phyloP scores from a whole-genome alignment of 139 green algal species.

The Marvania coccoides region DNA sequence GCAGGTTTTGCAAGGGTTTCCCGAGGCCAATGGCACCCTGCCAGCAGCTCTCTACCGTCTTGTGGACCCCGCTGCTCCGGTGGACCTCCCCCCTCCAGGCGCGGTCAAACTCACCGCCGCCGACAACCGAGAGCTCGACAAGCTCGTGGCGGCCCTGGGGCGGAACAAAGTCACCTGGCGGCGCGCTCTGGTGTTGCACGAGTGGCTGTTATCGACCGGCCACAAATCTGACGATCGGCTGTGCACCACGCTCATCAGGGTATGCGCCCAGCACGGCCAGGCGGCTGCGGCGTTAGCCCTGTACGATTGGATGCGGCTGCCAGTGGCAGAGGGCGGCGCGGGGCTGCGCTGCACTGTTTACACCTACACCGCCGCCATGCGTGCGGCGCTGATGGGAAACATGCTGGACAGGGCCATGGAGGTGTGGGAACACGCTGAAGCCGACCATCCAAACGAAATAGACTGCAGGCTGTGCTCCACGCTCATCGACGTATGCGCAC shows the following conservation, averaged over 20 bases:
- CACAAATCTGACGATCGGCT: slow-evolving; percentile 72
- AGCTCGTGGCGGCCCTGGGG: slow-evolving; percentile 61
- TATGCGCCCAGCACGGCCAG: slow-evolving; percentile 69
- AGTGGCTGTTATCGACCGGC: slow-evolving; percentile 62
- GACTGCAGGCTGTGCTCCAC: slow-evolving; percentile 77
- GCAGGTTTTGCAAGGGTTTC: slow-evolving; percentile 16
- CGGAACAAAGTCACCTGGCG: slow-evolving; percentile 70
- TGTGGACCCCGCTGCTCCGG: slow-evolving; percentile 27
- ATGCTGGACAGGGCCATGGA: slow-evolving; percentile 48
- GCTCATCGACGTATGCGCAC: slow-evolving; percentile 72
- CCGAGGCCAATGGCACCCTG: slow-evolving; percentile 27
- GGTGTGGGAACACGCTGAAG: slow-evolving; percentile 53
- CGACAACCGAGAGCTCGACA: slow-evolving; percentile 81
- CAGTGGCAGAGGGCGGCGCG: slow-evolving; percentile 43
- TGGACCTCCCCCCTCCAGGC: slow-evolving; percentile 32
- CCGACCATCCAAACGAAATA: slow-evolving; percentile 32
- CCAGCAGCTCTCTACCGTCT: slow-evolving; percentile 37
- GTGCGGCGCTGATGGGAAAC: slow-evolving; percentile 58
- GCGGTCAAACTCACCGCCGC: neutral
- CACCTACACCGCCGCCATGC: slow-evolving; percentile 86
- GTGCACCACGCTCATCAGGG: slow-evolving; percentile 77
- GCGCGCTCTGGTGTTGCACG: slow-evolving; percentile 54
- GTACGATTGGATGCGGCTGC: slow-evolving; percentile 80
- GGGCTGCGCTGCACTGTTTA: slow-evolving; percentile 59
- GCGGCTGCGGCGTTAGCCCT: slow-evolving; percentile 53